These are phyloP conservation scores for Trypanosoma mega DNA, from an alignment of 208 protist species.

Conservation along the genomic window DNA sequence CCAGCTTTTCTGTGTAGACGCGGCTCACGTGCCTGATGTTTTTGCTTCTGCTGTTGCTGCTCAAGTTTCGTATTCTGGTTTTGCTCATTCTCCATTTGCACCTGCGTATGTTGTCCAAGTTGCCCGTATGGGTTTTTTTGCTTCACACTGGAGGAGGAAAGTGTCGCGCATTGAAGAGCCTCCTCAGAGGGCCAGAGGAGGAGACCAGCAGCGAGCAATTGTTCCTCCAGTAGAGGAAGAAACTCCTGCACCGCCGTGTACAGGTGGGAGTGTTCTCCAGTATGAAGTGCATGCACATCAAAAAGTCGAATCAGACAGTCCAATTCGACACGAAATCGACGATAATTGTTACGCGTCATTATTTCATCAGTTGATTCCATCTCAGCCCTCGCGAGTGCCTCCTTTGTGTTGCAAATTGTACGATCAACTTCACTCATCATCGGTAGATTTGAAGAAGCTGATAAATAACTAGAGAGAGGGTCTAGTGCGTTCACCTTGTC, in stretches of 20 bases:
- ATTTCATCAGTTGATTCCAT: neutral
- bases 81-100: no score
- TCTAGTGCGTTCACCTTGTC: no score
- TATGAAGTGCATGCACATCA: conserved; percentile 7
- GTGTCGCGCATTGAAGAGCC: neutral
- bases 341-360: neutral
- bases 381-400: neutral
- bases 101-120: no score
- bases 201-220: neutral
- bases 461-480: no score
- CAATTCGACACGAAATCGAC: conserved; percentile 2
- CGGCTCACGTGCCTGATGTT: no score
- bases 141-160: neutral
- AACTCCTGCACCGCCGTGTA: neutral
- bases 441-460: no score
- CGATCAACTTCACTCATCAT: neutral
- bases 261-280: neutral
- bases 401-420: neutral
- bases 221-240: conserved; percentile 8
- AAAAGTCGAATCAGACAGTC: conserved; percentile 3
- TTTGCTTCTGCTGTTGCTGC: no score
- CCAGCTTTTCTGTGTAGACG: neutral
- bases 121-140: neutral
- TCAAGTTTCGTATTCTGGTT: no score
- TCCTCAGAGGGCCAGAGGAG: conserved; percentile 1